A percentile compares a stretch with the other conserved stretches of the same genome.
These are phyloP conservation scores for Artemisia tridentata DNA, from an alignment of 129 eudicot species.

Conservation along the genomic window DNA sequence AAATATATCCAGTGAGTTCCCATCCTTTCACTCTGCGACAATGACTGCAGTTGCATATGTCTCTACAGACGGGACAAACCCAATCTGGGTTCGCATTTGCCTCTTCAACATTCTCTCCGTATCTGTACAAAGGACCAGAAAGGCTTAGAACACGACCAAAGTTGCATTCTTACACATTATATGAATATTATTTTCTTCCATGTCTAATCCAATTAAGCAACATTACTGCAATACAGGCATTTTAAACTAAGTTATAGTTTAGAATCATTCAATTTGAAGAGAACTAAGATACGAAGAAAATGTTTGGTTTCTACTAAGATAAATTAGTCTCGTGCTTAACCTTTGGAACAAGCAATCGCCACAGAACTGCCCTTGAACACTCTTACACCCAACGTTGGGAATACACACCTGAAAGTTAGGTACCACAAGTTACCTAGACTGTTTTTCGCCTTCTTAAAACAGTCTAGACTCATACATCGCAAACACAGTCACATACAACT, in stretches of 20 bases:
- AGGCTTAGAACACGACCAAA: background rate
- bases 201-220: background rate
- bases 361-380: conserved; percentile 60
- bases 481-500: too few species aligned
- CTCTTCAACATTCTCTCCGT: conserved; percentile 70
- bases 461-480: too few species aligned
- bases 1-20: conserved; percentile 56
- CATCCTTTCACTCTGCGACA: conserved; percentile 72
- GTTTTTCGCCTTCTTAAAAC: too few species aligned
- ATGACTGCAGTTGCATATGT: conserved; percentile 80
- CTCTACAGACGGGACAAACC: conserved; percentile 79
- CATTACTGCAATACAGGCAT: background rate
- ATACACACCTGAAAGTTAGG: too few species aligned
- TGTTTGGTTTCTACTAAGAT: conserved; percentile 9
- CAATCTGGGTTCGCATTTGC: conserved; percentile 53
- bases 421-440: too few species aligned
- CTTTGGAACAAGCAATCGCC: conserved; percentile 86
- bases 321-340: conserved; percentile 31
- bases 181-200: background rate
- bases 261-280: background rate
- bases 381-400: conserved; percentile 24
- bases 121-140: conserved; percentile 39
- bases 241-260: background rate
- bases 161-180: background rate
- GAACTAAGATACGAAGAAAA: background rate